Evolutionary conservation across 169 alveolate species (phyloP).

Genomic region (Eimeria maxima): DNA sequence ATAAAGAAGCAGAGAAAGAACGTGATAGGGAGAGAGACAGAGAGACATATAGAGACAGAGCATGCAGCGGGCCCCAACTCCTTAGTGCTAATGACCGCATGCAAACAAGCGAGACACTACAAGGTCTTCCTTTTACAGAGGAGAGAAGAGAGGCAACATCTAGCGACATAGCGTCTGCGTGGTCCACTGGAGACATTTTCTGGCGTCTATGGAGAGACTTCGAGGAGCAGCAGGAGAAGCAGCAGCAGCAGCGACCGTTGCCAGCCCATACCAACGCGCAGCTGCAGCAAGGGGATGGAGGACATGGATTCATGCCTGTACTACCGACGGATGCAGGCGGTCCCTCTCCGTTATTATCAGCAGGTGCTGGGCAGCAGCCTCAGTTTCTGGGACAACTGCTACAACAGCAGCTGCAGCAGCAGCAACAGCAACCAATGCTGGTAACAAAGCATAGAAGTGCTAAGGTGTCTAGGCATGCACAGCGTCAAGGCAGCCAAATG

Average conservation of each 20-base stretch:
- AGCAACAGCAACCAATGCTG: too few relatives aligned
- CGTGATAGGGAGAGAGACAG: not conserved
- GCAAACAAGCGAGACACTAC: conserved; percentile 8
- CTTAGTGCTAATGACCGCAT: not conserved
- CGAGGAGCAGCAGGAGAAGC: conserved; percentile 5
- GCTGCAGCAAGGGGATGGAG: not conserved
- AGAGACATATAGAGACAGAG: not conserved
- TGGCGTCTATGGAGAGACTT: conserved; percentile 42
- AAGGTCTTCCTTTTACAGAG: conserved; percentile 15
- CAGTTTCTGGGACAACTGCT: not conserved
- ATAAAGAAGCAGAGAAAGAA: not conserved
- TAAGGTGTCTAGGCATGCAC: not conserved
- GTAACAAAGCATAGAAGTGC: not conserved
- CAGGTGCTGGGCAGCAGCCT: not conserved
- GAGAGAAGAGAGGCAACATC: not conserved
- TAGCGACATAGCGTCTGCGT: conserved; percentile 43
- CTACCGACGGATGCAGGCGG: not conserved
- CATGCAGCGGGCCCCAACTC: not conserved
- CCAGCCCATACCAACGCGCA: not conserved
- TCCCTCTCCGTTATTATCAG: not conserved
- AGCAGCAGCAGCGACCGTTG: too few relatives aligned
- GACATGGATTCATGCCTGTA: not conserved
- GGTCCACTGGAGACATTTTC: not conserved
- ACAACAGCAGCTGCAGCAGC: conserved; percentile 22
- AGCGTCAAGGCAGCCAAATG: not conserved